Conservation (phyloP, 768 basidiomycete genomes). For the Boletus tomentosulus region DNA sequence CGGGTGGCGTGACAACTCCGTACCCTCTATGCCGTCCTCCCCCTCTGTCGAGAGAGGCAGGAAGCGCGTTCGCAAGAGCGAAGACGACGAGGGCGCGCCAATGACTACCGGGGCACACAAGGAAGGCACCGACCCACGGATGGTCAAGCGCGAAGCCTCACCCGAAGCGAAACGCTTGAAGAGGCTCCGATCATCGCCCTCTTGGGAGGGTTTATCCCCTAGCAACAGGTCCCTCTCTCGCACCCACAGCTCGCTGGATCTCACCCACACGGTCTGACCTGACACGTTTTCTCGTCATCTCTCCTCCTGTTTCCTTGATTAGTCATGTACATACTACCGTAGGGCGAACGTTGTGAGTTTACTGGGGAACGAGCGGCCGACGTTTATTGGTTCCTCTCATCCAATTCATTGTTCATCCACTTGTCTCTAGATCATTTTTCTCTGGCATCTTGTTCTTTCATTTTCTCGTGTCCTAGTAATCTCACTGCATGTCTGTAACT, state of each 20-base stretch:
- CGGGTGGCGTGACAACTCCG: not conserved
- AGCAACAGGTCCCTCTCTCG: not conserved
- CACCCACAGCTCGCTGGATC: not conserved
- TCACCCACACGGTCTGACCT: not conserved
- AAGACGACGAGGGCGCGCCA: not conserved
- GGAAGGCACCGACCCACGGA: too few relatives aligned
- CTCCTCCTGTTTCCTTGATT: not conserved
- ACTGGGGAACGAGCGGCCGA: slow-evolving; percentile 2
- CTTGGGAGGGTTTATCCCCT: not conserved
- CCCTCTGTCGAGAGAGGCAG: slow-evolving; percentile 6
- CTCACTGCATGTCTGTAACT: not conserved
- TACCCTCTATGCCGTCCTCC: slow-evolving; percentile 4
- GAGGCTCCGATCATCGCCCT: slow-evolving; percentile 5
- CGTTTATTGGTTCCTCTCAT: not conserved
- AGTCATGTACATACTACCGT: not conserved
- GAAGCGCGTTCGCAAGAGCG: slow-evolving; percentile 15
- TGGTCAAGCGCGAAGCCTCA: slow-evolving; percentile 1
- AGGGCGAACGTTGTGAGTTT: not conserved
- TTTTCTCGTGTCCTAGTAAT: not conserved
- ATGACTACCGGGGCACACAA: not conserved
- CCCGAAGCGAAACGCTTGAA: slow-evolving; percentile 9
- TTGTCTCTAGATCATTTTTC: not conserved
- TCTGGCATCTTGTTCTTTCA: not conserved
- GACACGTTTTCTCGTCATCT: not conserved
- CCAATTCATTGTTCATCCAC: not conserved